These are phyloP conservation scores for Crotalaria pallida DNA, from an alignment of 306 rosid genomes.

Conservation along the genomic window DNA sequence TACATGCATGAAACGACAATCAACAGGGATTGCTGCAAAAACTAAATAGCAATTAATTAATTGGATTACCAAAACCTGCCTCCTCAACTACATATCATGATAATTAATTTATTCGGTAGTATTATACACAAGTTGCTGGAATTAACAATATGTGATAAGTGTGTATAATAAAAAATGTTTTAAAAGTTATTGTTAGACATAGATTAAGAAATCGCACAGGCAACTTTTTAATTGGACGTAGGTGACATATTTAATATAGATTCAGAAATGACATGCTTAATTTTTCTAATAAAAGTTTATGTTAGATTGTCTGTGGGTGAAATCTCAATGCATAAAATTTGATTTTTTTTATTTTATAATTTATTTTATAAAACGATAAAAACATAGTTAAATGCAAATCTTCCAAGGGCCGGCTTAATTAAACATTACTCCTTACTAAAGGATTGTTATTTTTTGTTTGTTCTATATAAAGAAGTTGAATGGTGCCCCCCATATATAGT, in stretches of 20 bases:
- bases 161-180: not conserved
- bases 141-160: not conserved
- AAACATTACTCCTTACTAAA: too few relatives aligned
- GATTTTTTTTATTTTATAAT: not conserved
- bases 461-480: not conserved
- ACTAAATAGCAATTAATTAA: not conserved
- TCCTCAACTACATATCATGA: not conserved
- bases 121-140: not conserved
- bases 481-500: not conserved
- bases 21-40: not conserved
- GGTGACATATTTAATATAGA: too few relatives aligned
- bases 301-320: too few relatives aligned
- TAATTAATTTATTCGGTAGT: not conserved
- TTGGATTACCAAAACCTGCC: not conserved
- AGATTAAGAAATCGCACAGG: too few relatives aligned
- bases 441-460: not conserved
- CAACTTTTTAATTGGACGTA: too few relatives aligned
- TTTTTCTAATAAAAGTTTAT: too few relatives aligned
- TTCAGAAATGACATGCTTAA: too few relatives aligned
- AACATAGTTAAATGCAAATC: not conserved
- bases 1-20: not conserved
- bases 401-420: conserved; percentile 39
- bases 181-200: too few relatives aligned
- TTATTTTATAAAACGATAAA: not conserved
- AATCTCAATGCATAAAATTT: not conserved